phyloP scores from a whole-genome alignment of 441 rosid species.

The Populus hybrid region DNA sequence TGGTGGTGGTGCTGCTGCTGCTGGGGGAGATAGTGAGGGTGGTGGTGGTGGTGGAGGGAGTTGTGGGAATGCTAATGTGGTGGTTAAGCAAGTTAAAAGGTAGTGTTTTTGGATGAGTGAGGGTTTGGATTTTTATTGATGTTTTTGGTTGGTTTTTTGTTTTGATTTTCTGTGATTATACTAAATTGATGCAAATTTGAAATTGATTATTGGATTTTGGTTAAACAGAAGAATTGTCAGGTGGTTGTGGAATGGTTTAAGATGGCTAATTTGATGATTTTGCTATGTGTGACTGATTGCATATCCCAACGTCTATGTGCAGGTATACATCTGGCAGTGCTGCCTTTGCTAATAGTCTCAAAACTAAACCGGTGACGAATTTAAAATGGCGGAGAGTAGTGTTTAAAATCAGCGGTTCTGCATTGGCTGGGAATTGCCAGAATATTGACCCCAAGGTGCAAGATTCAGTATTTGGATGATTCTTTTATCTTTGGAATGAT shows the following conservation, averaged over 20 bases:
- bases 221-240: not conserved
- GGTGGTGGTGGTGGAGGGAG: conserved; percentile 16
- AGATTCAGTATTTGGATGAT: not conserved
- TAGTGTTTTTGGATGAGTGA: conserved; percentile 12
- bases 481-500: not conserved
- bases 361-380: conserved; percentile 41
- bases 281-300: not conserved
- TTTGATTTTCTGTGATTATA: not conserved
- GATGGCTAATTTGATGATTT: not conserved
- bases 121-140: not conserved
- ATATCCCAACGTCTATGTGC: conserved; percentile 2
- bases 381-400: conserved; percentile 87
- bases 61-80: conserved; percentile 20
- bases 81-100: conserved; percentile 60
- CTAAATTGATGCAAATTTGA: not conserved
- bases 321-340: conserved; percentile 26
- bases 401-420: conserved; percentile 80
- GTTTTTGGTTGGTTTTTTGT: not conserved
- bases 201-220: not conserved
- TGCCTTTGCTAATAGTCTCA: conserved; percentile 30
- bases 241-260: not conserved
- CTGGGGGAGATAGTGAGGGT: conserved; percentile 5
- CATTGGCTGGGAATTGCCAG: conserved; percentile 64
- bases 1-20: conserved; percentile 30
- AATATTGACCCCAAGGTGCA: conserved; percentile 83